Conservation (phyloP, 805 yeast genomes). For the Candida bentonensis region DNA sequence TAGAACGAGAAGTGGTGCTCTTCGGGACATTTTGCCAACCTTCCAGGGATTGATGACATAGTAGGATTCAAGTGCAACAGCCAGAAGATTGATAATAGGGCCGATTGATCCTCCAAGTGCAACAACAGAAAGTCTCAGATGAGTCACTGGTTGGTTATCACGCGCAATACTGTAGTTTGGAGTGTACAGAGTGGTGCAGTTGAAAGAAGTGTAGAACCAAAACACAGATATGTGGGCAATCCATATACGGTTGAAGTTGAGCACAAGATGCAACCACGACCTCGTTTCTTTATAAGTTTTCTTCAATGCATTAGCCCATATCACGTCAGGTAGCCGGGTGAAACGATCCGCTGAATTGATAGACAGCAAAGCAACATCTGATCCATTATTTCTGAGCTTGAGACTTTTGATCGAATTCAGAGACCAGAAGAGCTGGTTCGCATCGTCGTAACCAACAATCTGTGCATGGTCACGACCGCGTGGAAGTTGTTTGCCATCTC, state of each 20-base stretch:
- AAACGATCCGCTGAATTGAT: slow-evolving; percentile 40
- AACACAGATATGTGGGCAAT: slow-evolving; percentile 58
- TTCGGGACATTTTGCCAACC: slow-evolving; percentile 7
- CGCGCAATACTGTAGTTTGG: slow-evolving; percentile 35
- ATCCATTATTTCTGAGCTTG: slow-evolving; percentile 29
- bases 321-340: slow-evolving; percentile 34
- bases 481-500: slow-evolving; percentile 31
- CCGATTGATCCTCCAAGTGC: slow-evolving; percentile 58
- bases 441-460: slow-evolving; percentile 78
- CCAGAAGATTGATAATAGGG: slow-evolving; percentile 29
- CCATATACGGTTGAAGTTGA: slow-evolving; percentile 71
- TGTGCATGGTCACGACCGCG: slow-evolving; percentile 51
- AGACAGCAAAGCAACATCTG: slow-evolving; percentile 36
- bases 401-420: slow-evolving; percentile 51
- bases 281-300: slow-evolving; percentile 67
- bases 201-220: slow-evolving; percentile 63
- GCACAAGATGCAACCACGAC: slow-evolving; percentile 60
- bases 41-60: neutral
- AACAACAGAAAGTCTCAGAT: slow-evolving; percentile 41
- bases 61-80: slow-evolving; percentile 2
- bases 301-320: slow-evolving; percentile 54
- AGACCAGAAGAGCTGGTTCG: slow-evolving; percentile 81
- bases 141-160: slow-evolving; percentile 48
- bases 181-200: slow-evolving; percentile 57
- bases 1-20: slow-evolving; percentile 3